phyloP scores from a whole-genome alignment of 768 basidiomycete genomes.

The Boletus barrowsii region DNA sequence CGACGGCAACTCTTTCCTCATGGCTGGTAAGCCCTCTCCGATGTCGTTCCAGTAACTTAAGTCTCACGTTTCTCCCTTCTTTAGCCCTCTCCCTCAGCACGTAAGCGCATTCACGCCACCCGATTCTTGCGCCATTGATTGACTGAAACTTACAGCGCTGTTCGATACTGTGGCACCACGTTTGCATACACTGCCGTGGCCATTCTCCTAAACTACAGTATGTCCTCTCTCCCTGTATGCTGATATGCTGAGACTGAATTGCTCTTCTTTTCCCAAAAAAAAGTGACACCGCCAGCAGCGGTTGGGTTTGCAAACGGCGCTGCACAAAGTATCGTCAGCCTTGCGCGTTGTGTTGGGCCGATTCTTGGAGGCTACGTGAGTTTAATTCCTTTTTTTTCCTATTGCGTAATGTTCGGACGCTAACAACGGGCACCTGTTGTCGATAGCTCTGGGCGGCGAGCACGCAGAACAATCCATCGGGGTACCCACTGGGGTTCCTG shows the following conservation, averaged over 20 bases:
- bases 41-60: neutral
- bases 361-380: slow-evolving; percentile 77
- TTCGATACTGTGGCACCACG: slow-evolving; percentile 84
- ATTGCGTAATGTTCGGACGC: neutral
- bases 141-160: slow-evolving; percentile 48
- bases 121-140: neutral
- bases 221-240: slow-evolving; percentile 13
- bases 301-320: slow-evolving; percentile 93
- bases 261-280: neutral
- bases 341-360: slow-evolving; percentile 88
- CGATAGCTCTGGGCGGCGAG: slow-evolving; percentile 70
- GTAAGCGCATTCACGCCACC: slow-evolving; percentile 41
- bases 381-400: neutral
- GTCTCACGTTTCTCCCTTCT: slow-evolving; percentile 4
- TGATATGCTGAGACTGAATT: neutral
- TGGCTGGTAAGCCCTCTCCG: slow-evolving; percentile 57
- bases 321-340: slow-evolving; percentile 92
- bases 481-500: slow-evolving; percentile 75
- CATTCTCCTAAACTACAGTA: slow-evolving; percentile 84
- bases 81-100: slow-evolving; percentile 76
- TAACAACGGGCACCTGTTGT: slow-evolving; percentile 2
- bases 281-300: slow-evolving; percentile 88
- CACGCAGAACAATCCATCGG: slow-evolving; percentile 62
- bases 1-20: slow-evolving; percentile 74
- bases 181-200: slow-evolving; percentile 91